phyloP scores from a whole-genome alignment of 1,284 basidiomycete genomes.

The Ceratorhiza oryzae-sativae region DNA sequence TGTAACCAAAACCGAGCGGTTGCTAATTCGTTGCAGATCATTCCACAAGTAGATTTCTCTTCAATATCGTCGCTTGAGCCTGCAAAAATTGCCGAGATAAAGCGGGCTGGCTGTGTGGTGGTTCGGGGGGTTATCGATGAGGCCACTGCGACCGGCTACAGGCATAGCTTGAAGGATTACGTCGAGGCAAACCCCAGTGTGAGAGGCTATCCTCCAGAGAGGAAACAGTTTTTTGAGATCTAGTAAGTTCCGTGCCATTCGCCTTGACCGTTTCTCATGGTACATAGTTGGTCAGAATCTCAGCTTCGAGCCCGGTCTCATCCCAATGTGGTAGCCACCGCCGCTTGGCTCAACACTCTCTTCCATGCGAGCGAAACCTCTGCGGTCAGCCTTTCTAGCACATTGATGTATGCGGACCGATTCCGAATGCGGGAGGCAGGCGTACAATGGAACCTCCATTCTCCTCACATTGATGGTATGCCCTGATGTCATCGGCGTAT shows the following conservation, averaged over 20 bases:
- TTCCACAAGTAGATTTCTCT: slow-evolving; percentile 67
- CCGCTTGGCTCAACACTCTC: slow-evolving; percentile 68
- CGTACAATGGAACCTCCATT: slow-evolving; percentile 66
- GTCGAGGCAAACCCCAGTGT: slow-evolving; percentile 63
- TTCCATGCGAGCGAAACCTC: slow-evolving; percentile 58
- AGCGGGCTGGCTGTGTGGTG: slow-evolving; percentile 65
- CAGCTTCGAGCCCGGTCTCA: slow-evolving; percentile 78
- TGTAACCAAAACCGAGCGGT: not conserved
- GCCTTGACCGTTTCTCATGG: not conserved
- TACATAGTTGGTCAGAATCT: slow-evolving; percentile 67
- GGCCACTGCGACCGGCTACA: slow-evolving; percentile 64
- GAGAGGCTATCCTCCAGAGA: slow-evolving; percentile 53
- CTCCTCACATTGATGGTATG: slow-evolving; percentile 79
- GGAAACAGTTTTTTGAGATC: slow-evolving; percentile 76
- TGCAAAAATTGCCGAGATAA: slow-evolving; percentile 61
- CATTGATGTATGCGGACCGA: slow-evolving; percentile 81
- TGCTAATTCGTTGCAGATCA: slow-evolving; percentile 52
- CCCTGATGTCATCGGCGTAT: slow-evolving; percentile 19
- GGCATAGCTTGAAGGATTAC: slow-evolving; percentile 62
- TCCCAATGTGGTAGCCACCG: slow-evolving; percentile 69
- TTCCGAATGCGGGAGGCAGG: slow-evolving; percentile 84
- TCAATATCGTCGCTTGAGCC: slow-evolving; percentile 59
- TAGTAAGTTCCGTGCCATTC: slow-evolving; percentile 58
- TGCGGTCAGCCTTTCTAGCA: slow-evolving; percentile 67
- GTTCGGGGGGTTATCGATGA: slow-evolving; percentile 67